Base-by-base conservation (phyloP, 345 rosid genomes). In the Salix udensis region DNA sequence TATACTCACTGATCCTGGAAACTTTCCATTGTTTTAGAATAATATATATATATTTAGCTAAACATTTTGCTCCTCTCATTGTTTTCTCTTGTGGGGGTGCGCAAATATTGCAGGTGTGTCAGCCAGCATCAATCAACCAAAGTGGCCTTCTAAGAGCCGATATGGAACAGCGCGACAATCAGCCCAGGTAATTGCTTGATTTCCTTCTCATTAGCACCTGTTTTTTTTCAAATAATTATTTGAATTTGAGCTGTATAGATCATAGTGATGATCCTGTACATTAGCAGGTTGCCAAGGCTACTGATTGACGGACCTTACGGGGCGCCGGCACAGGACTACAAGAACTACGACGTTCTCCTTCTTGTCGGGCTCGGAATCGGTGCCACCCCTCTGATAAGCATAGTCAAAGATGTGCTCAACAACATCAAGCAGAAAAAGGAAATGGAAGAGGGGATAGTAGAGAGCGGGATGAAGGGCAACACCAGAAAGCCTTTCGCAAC, bases 241-340 rank as follows among this genome's bases (percentile, higher is more conserved):
- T 15, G 68, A n/a, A 42, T 42, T 42, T 2, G 14, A 42, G 46
- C 14, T 42, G 46, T 42, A 42, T 36, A 36, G 37, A 36, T 42
- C 46, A 42, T 11, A 11, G 46, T 42, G 10, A 42, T 42, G 46
- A 42, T 42, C 46, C 46, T 42, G 46, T 42, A 24, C 39, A 71
- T 73, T n/a, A 37, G 60, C 82, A 91, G 93, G 84, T 71, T 93
- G 60, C 96, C 98, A 42, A 90, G 78, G 70, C 89, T 93, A 19
- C 81, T 87, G 48, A 86, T 93, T 19, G 96, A 93, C 68, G 97
- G 93, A 4, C 93, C 97, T 2, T 93, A 90, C 30, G 96, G 97
- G 68, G 97, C 94, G 34, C 92, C 96, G 4, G 91, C 93, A 68
- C 97, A 93, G 65, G 94, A 93, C 84, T 89, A 93, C 87, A 87